These are phyloP conservation scores for Blepharisma stoltei DNA, from an alignment of 73 alveolate species.

Conservation along the genomic window DNA sequence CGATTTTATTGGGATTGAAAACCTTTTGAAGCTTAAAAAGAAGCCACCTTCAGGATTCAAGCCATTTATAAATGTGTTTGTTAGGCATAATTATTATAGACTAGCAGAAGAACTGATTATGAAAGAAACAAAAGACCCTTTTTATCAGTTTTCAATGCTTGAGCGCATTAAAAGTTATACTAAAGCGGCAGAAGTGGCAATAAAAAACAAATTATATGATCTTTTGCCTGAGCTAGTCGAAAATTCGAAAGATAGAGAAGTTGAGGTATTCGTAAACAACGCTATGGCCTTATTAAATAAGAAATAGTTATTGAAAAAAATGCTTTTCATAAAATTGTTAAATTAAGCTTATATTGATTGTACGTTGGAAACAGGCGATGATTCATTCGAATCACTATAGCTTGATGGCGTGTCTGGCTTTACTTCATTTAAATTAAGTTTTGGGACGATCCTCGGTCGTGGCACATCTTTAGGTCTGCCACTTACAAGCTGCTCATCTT, in stretches of 20 bases:
- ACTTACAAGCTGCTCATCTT: conserved; percentile 19
- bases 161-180: not conserved
- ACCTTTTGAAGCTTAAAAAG: not conserved
- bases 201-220: not conserved
- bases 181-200: conserved; percentile 10
- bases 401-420: too few relatives aligned
- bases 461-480: conserved; percentile 19
- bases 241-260: not conserved
- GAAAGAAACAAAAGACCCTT: not conserved
- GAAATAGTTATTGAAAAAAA: too few relatives aligned
- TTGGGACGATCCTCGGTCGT: conserved; percentile 6
- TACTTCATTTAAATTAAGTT: conserved; percentile 8
- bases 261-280: not conserved
- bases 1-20: not conserved
- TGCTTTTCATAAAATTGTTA: too few relatives aligned
- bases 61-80: not conserved
- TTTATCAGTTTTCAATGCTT: not conserved
- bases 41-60: not conserved
- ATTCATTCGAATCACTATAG: too few relatives aligned
- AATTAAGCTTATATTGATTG: too few relatives aligned
- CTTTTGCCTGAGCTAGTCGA: not conserved
- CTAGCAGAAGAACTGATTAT: not conserved
- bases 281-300: not conserved
- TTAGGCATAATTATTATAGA: not conserved
- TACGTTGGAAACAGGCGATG: too few relatives aligned